Percentiles rank a stretch among this genome's conserved stretches.
Evolutionary conservation across 2,329 filamentous ascomycete species (phyloP).

Genomic region (Exophiala oligosperma): DNA sequence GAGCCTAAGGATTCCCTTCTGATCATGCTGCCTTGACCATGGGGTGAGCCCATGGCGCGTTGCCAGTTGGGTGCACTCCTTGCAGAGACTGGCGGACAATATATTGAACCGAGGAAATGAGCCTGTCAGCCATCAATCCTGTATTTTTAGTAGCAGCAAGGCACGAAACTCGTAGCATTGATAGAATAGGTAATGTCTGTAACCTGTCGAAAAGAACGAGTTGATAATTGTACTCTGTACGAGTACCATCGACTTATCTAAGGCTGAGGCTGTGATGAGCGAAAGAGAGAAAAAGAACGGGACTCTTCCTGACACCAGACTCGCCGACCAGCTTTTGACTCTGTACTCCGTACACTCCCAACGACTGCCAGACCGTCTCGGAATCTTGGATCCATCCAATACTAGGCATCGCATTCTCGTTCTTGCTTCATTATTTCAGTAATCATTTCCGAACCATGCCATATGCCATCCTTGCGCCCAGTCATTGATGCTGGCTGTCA

Average conservation of each 20-base stretch:
- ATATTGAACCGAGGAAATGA: too few species aligned
- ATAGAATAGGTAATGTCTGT: background rate
- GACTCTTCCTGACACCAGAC: background rate
- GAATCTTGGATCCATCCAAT: too few species aligned
- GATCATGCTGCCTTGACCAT: too few species aligned
- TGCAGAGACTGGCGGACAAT: background rate
- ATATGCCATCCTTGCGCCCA: slow-evolving; percentile 24
- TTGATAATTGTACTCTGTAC: too few species aligned
- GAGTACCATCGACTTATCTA: too few species aligned
- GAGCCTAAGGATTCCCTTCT: background rate
- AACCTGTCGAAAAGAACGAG: too few species aligned
- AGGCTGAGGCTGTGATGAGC: too few species aligned
- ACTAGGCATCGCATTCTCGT: background rate
- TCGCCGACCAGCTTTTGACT: too few species aligned
- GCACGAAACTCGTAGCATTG: background rate
- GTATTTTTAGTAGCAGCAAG: background rate
- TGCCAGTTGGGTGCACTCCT: background rate
- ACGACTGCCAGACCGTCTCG: too few species aligned
- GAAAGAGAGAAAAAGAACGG: too few species aligned
- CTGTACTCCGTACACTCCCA: too few species aligned
- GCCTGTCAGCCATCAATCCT: background rate
- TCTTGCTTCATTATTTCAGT: background rate
- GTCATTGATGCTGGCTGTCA: slow-evolving; percentile 28
- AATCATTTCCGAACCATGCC: slow-evolving; percentile 18
- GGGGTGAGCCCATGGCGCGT: background rate